Percentiles rank a stretch among this genome's conserved stretches.
Evolutionary conservation across 225 moss, liverwort and hornwort species (phyloP).

Genomic region (Asterella californica): DNA sequence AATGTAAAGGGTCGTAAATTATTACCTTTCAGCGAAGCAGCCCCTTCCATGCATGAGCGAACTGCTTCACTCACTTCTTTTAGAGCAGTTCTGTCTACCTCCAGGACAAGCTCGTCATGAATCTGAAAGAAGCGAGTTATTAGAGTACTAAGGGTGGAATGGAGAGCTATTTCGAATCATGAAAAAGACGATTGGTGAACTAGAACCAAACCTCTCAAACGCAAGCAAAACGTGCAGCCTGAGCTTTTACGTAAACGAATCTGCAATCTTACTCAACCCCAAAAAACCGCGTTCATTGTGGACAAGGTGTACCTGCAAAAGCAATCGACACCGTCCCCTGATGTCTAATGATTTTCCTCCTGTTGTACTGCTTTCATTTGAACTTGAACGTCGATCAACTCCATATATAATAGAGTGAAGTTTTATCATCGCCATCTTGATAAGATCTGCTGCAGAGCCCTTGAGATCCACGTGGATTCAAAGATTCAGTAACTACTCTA

Average conservation of each 20-base stretch:
- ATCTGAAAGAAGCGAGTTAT: constrained; percentile 42
- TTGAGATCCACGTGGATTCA: constrained; percentile 16
- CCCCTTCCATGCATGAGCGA: constrained; percentile 83
- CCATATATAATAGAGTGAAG: constrained; percentile 57
- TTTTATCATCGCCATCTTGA: constrained; percentile 95
- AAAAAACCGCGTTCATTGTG: background rate
- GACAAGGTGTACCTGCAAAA: constrained; percentile 63
- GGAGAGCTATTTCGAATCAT: too few species aligned
- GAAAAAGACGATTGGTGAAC: too few species aligned
- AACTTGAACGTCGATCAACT: constrained; percentile 13
- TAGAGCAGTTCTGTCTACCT: constrained; percentile 68
- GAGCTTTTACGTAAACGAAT: background rate
- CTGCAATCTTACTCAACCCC: background rate
- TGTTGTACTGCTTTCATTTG: constrained; percentile 16
- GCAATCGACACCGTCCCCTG: constrained; percentile 65
- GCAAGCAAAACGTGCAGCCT: background rate
- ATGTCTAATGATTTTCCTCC: constrained; percentile 33
- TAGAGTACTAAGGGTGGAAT: too few species aligned
- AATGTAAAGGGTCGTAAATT: background rate
- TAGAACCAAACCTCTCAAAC: too few species aligned
- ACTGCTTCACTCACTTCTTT: constrained; percentile 69
- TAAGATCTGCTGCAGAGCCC: constrained; percentile 96
- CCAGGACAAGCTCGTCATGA: constrained; percentile 90
- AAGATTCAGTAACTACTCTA: background rate
- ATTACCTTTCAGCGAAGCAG: constrained; percentile 68